A percentile compares a stretch with the other conserved stretches of the same genome.
phyloP scores from a whole-genome alignment of 495 filamentous ascomycete genomes.

The Aspergillus avenaceus region DNA sequence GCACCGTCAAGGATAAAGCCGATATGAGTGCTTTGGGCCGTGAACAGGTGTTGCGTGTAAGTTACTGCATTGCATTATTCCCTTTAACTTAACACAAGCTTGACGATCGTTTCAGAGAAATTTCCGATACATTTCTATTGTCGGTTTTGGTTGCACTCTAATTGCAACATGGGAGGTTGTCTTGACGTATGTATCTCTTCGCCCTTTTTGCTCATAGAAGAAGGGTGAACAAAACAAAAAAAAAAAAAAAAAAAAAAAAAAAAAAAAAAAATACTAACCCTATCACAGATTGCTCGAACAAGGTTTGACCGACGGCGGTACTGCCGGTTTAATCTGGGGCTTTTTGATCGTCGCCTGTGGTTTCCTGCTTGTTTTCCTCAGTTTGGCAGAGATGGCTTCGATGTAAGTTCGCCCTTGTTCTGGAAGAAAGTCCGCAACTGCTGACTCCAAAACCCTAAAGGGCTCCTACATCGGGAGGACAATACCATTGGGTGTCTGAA shows the following conservation, averaged over 20 bases:
- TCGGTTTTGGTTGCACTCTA: slow-evolving; percentile 43
- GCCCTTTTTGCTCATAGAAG: too few relatives aligned
- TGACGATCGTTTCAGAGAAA: slow-evolving; percentile 32
- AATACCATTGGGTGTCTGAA: slow-evolving; percentile 59
- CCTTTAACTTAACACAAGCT: neutral
- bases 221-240: too few relatives aligned
- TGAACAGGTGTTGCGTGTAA: slow-evolving; percentile 40
- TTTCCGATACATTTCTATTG: slow-evolving; percentile 45
- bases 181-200: slow-evolving; percentile 35
- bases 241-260: too few relatives aligned
- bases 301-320: slow-evolving; percentile 51
- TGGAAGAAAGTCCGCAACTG: neutral
- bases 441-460: slow-evolving; percentile 9
- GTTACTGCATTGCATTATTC: slow-evolving; percentile 1
- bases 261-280: slow-evolving; percentile 9
- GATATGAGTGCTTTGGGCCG: slow-evolving; percentile 43
- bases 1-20: slow-evolving; percentile 31
- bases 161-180: slow-evolving; percentile 47
- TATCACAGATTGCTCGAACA: slow-evolving; percentile 30
- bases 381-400: slow-evolving; percentile 53
- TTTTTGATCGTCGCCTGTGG: slow-evolving; percentile 46
- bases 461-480: slow-evolving; percentile 49
- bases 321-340: slow-evolving; percentile 53
- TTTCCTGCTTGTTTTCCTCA: slow-evolving; percentile 48
- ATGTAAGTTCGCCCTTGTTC: slow-evolving; percentile 34